These are phyloP conservation scores for Macrolepiota dolichaula DNA, from an alignment of 768 basidiomycete genomes.

Conservation along the genomic window DNA sequence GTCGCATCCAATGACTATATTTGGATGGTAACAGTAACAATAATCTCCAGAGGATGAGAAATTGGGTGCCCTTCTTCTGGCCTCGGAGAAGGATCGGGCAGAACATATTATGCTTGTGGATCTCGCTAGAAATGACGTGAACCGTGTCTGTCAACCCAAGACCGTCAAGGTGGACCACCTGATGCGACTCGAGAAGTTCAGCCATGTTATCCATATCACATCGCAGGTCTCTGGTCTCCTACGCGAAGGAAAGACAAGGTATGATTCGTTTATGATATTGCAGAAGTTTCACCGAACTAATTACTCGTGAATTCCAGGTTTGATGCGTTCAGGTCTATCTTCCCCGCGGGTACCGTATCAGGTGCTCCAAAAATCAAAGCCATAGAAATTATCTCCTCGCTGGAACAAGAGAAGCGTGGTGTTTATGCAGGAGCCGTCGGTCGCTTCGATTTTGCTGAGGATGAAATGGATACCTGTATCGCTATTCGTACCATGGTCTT, in stretches of 20 bases:
- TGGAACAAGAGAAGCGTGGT: constrained; percentile 88
- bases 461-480: constrained; percentile 98
- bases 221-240: constrained; percentile 89
- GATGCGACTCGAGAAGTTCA: constrained; percentile 93
- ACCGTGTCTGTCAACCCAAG: constrained; percentile 91
- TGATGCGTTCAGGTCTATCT: constrained; percentile 98
- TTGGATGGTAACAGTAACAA: constrained; percentile 12
- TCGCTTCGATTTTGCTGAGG: constrained; percentile 92
- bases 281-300: constrained; percentile 3
- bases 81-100: constrained; percentile 92
- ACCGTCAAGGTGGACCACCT: constrained; percentile 96
- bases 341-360: constrained; percentile 97
- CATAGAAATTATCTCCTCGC: constrained; percentile 82
- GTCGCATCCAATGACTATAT: constrained; percentile 17
- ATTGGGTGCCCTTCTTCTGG: constrained; percentile 68
- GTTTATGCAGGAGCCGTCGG: constrained; percentile 98
- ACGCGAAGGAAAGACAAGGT: constrained; percentile 84
- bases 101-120: constrained; percentile 99
- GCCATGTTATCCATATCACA: constrained; percentile 96
- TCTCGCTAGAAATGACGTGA: constrained; percentile 96
- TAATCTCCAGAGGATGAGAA: constrained; percentile 78
- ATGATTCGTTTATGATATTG: neutral
- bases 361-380: constrained; percentile 99
- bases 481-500: constrained; percentile 98
- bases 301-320: constrained; percentile 51